phyloP scores from a whole-genome alignment of 2,329 filamentous ascomycete genomes.

The Atkinsonella texensis region DNA sequence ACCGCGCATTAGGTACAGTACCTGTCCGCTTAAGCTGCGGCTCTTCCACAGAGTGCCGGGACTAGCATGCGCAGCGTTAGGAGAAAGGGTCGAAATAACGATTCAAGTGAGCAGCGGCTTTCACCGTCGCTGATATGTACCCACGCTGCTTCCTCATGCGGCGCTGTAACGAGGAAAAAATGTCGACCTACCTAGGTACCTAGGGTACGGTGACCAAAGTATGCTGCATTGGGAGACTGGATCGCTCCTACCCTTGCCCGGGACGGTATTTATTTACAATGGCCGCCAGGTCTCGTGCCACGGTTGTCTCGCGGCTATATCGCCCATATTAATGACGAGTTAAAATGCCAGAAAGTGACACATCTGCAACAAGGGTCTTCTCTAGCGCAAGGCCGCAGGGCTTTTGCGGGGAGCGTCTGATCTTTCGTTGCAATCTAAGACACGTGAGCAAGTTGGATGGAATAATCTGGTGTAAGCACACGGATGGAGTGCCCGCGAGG shows the following conservation, averaged over 20 bases:
- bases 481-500: neutral
- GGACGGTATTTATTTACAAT: neutral
- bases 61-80: too few species aligned
- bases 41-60: too few species aligned
- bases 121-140: too few species aligned
- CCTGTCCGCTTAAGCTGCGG: too few species aligned
- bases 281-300: neutral
- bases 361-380: neutral
- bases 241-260: too few species aligned
- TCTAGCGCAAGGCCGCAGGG: neutral
- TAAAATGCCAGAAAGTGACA: neutral
- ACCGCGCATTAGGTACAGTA: too few species aligned
- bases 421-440: neutral
- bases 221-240: neutral
- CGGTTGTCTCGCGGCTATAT: neutral
- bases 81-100: too few species aligned
- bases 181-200: too few species aligned
- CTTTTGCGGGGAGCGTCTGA: neutral
- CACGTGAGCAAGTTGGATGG: neutral
- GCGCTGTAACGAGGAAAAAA: too few species aligned
- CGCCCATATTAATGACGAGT: neutral
- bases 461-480: neutral
- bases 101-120: too few species aligned
- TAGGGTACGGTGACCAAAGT: neutral
- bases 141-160: too few species aligned